phyloP scores from a whole-genome alignment of 805 yeast species.

The Sugiyamaella floridensis region DNA sequence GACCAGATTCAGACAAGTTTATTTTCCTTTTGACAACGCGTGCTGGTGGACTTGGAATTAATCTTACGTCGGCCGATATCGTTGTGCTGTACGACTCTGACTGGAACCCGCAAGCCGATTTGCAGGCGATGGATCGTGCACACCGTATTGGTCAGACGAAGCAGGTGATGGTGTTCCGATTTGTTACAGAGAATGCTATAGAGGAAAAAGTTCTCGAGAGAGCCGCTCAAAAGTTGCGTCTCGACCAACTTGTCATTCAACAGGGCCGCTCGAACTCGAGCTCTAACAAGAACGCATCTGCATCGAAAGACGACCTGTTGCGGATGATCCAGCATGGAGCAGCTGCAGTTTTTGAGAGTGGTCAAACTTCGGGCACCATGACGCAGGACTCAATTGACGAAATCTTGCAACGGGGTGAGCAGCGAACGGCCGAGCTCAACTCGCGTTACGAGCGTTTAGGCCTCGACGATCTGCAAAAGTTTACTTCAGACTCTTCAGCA shows the following conservation, averaged over 20 bases:
- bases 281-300: slow-evolving; percentile 32
- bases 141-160: slow-evolving; percentile 96
- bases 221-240: slow-evolving; percentile 87
- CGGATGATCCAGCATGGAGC: slow-evolving; percentile 98
- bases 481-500: slow-evolving; percentile 74
- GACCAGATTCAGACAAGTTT: slow-evolving; percentile 72
- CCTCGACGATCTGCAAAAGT: slow-evolving; percentile 86
- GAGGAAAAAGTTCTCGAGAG: slow-evolving; percentile 94
- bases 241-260: slow-evolving; percentile 92
- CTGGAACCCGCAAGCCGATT: slow-evolving; percentile 97
- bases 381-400: slow-evolving; percentile 50
- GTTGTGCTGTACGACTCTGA: slow-evolving; percentile 88
- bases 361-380: slow-evolving; percentile 20
- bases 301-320: slow-evolving; percentile 70
- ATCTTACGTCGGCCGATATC: slow-evolving; percentile 83
- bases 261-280: slow-evolving; percentile 57
- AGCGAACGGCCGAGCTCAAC: slow-evolving; percentile 70
- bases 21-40: slow-evolving; percentile 82
- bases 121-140: slow-evolving; percentile 97
- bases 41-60: slow-evolving; percentile 96
- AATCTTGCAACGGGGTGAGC: slow-evolving; percentile 72
- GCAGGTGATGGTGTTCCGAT: slow-evolving; percentile 85
- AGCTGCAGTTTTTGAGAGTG: slow-evolving; percentile 64
- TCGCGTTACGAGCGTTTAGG: slow-evolving; percentile 80
- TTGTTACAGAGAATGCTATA: slow-evolving; percentile 92